Evolutionary conservation across 2,329 filamentous ascomycete species (phyloP).

Genomic region (Pseudodiploospora longispora): DNA sequence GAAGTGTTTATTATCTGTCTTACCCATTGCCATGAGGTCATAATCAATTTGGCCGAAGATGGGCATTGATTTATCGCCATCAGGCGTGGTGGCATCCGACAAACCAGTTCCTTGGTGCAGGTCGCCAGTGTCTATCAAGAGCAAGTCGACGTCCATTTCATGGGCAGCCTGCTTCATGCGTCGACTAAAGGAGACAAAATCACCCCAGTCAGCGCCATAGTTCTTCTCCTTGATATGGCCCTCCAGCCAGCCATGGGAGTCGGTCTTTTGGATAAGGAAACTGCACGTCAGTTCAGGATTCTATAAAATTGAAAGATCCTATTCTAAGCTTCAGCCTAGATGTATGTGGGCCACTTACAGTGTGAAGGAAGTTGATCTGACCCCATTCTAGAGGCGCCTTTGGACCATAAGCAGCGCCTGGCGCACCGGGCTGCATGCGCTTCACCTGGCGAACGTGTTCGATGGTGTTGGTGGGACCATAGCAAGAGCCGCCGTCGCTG

Average conservation of each 20-base stretch:
- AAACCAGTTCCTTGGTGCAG: slow-evolving; percentile 59
- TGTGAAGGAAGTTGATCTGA: slow-evolving; percentile 55
- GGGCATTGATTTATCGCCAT: slow-evolving; percentile 46
- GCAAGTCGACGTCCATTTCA: slow-evolving; percentile 48
- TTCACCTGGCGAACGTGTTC: slow-evolving; percentile 40
- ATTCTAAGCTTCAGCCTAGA: no score
- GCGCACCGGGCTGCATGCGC: slow-evolving; percentile 39
- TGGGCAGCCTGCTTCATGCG: slow-evolving; percentile 52
- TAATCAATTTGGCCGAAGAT: slow-evolving; percentile 35
- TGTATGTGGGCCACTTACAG: slow-evolving; percentile 25
- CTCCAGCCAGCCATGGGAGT: slow-evolving; percentile 54
- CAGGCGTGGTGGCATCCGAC: slow-evolving; percentile 50
- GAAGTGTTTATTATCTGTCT: not conserved
- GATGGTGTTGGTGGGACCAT: slow-evolving; percentile 31
- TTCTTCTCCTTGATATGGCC: slow-evolving; percentile 54
- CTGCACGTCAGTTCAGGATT: not conserved
- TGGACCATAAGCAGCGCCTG: slow-evolving; percentile 34
- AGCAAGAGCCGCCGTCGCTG: slow-evolving; percentile 23
- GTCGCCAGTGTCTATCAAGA: slow-evolving; percentile 56
- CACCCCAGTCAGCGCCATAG: slow-evolving; percentile 59
- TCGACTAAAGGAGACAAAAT: slow-evolving; percentile 52
- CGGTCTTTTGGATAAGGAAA: slow-evolving; percentile 29
- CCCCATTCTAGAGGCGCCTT: slow-evolving; percentile 49
- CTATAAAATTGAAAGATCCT: not conserved
- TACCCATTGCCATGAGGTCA: slow-evolving; percentile 35